Base-by-base conservation (phyloP, 305 asterid genomes). In the Ajuga reptans region DNA sequence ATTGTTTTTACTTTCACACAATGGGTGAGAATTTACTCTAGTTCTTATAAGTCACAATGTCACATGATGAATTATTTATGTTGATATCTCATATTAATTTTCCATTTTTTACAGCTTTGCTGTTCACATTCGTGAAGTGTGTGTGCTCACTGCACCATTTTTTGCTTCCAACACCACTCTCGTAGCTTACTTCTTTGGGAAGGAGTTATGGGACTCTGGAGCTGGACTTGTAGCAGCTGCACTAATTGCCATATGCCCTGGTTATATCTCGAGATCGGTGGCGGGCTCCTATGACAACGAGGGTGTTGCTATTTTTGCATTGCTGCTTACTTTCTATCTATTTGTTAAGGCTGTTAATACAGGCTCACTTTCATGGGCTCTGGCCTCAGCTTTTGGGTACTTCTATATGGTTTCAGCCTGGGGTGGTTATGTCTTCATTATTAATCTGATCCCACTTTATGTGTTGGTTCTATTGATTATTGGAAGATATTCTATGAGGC, bases 381-480 rank as follows among this genome's bases (percentile, higher is more conserved):
- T 93, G 78, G 99, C 86, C 71, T 93, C 99, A 14, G 99, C 99
- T 50, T 87, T 91, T 77, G 99, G 96, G 71, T 93, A 93, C 74
- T 93, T 93, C 73, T 93, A 93, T 63, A 93, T 93, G 99, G 99
- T 93, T 83, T 93, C 99, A 72, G 97, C 99, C 4, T 93, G 99
- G 97, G 99, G 99, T 77, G 99, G 99, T 68, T 93, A 93, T 79
- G 91, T 93, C 74, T 93, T 93, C 85, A 93, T 93, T 75, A 93
- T 93, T 76, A 93, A 93, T 81, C 76, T 93, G 83, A 83, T 93
- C 79, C 99, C 99, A 3, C 84, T 93, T 45, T 93, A 93, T 37
- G 99, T 91, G 67, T 9, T 93, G 83, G 99, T 93, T 65, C 88
- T 93, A 59, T 82, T 93, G 90, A 78, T 93, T 72, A 85, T 83